phyloP scores from a whole-genome alignment of 2,329 filamentous ascomycete species.

The Tolypocladium ovalisporum region DNA sequence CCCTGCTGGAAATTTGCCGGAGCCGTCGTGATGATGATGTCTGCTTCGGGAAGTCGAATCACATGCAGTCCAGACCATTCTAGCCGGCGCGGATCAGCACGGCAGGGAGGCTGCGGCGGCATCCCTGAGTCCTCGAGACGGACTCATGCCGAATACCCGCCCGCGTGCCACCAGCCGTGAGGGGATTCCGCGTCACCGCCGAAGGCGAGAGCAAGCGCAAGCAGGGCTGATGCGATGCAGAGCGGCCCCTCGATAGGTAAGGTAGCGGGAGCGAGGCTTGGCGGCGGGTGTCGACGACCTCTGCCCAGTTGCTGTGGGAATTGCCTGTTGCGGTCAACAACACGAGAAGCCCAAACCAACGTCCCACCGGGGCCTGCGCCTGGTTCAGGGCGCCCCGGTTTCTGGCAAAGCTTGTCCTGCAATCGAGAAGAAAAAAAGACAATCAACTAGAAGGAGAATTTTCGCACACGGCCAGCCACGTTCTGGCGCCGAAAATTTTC shows the following conservation, averaged over 20 bases:
- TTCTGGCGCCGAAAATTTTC: not conserved
- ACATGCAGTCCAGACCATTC: not conserved
- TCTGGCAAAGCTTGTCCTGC: not conserved
- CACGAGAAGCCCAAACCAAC: accelerated
- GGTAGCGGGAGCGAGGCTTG: too few species aligned
- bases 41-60: not conserved
- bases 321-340: not conserved
- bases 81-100: not conserved
- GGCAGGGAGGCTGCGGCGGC: not conserved
- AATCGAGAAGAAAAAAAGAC: too few species aligned
- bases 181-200: not conserved
- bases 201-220: too few species aligned
- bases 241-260: too few species aligned
- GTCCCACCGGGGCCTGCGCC: not conserved
- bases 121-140: not conserved
- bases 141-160: not conserved
- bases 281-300: too few species aligned
- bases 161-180: not conserved
- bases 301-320: not conserved
- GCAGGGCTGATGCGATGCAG: too few species aligned
- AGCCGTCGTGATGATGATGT: not conserved
- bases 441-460: not conserved
- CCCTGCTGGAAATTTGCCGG: not conserved
- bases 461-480: not conserved
- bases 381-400: not conserved